Evolutionary conservation across 331 rosid genomes (phyloP), one percentile per base, ranked within the genome.

Genomic region (Telfairia occidentalis): DNA sequence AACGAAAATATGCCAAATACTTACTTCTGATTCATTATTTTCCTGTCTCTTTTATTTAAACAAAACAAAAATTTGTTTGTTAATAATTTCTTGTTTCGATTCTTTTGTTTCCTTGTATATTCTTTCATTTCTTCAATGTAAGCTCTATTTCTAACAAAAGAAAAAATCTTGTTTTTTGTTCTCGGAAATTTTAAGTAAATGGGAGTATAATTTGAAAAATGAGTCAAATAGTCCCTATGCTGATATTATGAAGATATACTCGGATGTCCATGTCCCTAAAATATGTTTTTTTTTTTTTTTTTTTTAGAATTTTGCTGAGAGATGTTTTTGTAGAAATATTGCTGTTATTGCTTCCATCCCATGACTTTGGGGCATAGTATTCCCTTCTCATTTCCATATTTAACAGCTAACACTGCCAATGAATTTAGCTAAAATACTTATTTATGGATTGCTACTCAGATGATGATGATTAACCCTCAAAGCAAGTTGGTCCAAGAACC

Each of bases 401-500:
- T 55, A 26, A 63, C 46, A 34, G 43, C 46, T 63, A 34, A 15
- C 5, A 30, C 34, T 66, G 73, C 3, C 9, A 64, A 9, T 64
- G 18, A 64, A 21, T 64, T 37, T 64, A 12, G 21, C 34, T 40
- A 61, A 30, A 40, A 6, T 48, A 1, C 18, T 48, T 29, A 45
- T 69, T 43, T 26, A 69, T 70, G 40, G 37, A 67, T 67, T 67
- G 9, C 57, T 29, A 7, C 23, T 9, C 76, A 71, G 76, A 71
- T 71, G 57, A 70, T 71, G 57, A 70, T 70, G 76, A 71, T 49
- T 71, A 48, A 48, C 76, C 5, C 60, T 71, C 10, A 21, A n/a
- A 46, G 60, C 45, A 46, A 18, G 43, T 50, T 29, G 16, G 60
- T 9, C 0, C 59, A 29, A 60, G 76, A 49, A 48, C 15, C 30